phyloP scores from a whole-genome alignment of 2,329 filamentous ascomycete species.

The Xylariaceae sp. region DNA sequence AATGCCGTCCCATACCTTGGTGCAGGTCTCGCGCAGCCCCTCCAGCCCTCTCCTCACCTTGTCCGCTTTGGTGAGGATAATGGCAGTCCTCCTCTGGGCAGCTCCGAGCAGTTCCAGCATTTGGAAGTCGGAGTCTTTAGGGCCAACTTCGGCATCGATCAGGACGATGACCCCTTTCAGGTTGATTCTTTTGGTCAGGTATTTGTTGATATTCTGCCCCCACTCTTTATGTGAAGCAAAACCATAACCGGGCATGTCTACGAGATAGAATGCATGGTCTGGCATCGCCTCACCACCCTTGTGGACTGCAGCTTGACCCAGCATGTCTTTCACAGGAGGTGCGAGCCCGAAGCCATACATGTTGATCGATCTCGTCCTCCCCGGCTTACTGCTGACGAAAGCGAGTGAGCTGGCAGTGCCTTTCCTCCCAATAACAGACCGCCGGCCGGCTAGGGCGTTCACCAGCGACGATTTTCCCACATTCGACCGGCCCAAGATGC shows the following conservation, averaged over 20 bases:
- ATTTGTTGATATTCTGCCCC: conserved; percentile 45
- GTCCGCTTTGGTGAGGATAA: conserved; percentile 52
- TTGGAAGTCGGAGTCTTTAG: conserved; percentile 40
- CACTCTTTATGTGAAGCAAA: conserved; percentile 38
- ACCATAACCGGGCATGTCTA: conserved; percentile 47
- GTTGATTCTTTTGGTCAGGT: conserved; percentile 37
- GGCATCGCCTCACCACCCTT: conserved; percentile 32
- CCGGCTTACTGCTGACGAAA: conserved; percentile 41
- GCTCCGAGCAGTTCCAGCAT: conserved; percentile 40
- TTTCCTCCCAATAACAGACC: too few relatives aligned
- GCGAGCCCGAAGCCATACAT: conserved; percentile 45
- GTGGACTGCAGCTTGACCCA: conserved; percentile 10
- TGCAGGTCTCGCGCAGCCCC: conserved; percentile 18
- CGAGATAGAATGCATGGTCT: conserved; percentile 38
- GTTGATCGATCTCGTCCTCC: conserved; percentile 48
- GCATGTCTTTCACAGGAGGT: conserved; percentile 18
- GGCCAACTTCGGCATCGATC: conserved; percentile 44
- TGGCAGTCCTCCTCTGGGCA: conserved; percentile 35
- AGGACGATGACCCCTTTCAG: conserved; percentile 46
- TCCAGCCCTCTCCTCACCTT: conserved; percentile 30
- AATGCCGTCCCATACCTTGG: conserved; percentile 20
- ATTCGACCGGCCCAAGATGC: conserved; percentile 80
- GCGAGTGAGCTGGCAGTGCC: conserved; percentile 35
- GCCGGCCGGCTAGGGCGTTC: conserved; percentile 65
- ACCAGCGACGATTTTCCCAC: conserved; percentile 85